Conservation (phyloP, 805 yeast species). For the Suhomyces kilbournensis region DNA sequence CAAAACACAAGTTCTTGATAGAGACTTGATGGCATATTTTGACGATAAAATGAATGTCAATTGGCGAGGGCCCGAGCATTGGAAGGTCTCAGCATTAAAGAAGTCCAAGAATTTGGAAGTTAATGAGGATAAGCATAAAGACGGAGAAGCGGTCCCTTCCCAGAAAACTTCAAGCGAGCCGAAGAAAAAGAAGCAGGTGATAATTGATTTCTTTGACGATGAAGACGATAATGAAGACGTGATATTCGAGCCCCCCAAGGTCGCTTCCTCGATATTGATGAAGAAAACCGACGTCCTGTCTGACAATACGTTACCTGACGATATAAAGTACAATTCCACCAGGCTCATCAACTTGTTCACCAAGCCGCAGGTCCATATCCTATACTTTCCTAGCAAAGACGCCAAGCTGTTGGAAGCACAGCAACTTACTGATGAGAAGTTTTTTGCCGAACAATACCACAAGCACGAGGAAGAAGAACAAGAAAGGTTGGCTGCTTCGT, state of each 20-base stretch:
- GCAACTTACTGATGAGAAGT: slow-evolving; percentile 56
- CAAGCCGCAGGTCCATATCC: slow-evolving; percentile 54
- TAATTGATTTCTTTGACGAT: slow-evolving; percentile 29
- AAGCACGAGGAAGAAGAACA: slow-evolving; percentile 38
- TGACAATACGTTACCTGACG: slow-evolving; percentile 64
- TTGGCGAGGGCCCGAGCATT: slow-evolving; percentile 92
- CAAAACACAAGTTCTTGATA: slow-evolving; percentile 41
- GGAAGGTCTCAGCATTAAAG: slow-evolving; percentile 73
- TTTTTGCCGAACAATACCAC: slow-evolving; percentile 67
- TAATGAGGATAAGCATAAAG: neutral
- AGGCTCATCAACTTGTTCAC: slow-evolving; percentile 64
- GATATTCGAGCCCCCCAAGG: slow-evolving; percentile 33
- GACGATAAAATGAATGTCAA: slow-evolving; percentile 65
- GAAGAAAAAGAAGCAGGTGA: slow-evolving; percentile 18
- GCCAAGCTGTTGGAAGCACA: slow-evolving; percentile 22
- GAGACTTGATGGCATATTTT: slow-evolving; percentile 74
- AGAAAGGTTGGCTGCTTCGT: slow-evolving; percentile 33
- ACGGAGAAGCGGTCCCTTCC: slow-evolving; percentile 6
- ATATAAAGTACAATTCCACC: slow-evolving; percentile 66
- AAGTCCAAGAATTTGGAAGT: slow-evolving; percentile 31
- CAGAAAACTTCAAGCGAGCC: slow-evolving; percentile 1
- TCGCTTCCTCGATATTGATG: slow-evolving; percentile 16
- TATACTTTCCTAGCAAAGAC: slow-evolving; percentile 12
- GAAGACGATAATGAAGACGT: slow-evolving; percentile 33
- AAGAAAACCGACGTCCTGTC: slow-evolving; percentile 32